phyloP scores from a whole-genome alignment of 75 land plant species.

The Azolla pinnata region DNA sequence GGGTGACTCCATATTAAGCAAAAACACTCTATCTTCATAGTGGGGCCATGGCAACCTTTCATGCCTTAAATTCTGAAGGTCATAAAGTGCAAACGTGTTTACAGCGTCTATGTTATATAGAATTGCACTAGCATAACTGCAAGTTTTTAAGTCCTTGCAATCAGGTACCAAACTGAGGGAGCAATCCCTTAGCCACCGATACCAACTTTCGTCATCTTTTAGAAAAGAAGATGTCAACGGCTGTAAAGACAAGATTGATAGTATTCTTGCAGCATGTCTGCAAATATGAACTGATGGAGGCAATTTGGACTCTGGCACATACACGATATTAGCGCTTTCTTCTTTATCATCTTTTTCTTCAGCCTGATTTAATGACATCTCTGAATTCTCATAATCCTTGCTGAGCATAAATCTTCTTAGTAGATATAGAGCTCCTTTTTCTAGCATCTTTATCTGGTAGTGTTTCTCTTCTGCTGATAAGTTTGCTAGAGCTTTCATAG shows the following conservation, averaged over 20 bases:
- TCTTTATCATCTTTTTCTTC: conserved; percentile 55
- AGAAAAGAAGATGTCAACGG: conserved; percentile 52
- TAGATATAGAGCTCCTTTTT: conserved; percentile 68
- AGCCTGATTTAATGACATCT: conserved; percentile 19
- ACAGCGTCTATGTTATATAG: conserved; percentile 42
- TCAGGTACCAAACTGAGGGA: conserved; percentile 57
- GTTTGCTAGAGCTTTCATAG: conserved; percentile 81
- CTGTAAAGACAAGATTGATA: conserved; percentile 57
- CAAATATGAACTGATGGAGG: conserved; percentile 70
- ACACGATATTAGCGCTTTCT: conserved; percentile 26
- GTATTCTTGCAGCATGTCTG: conserved; percentile 84
- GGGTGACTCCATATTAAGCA: conserved; percentile 65
- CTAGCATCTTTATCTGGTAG: conserved; percentile 43
- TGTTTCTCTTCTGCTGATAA: conserved; percentile 55
- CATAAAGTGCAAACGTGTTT: neutral
- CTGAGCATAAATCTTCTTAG: conserved; percentile 61
- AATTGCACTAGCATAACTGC: conserved; percentile 76
- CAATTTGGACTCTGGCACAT: conserved; percentile 10
- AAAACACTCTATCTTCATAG: conserved; percentile 72
- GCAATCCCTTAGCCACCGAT: conserved; percentile 86
- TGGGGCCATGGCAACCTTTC: conserved; percentile 28
- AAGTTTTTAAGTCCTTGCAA: conserved; percentile 66
- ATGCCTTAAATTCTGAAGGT: neutral
- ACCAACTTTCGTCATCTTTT: conserved; percentile 49
- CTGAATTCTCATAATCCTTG: conserved; percentile 75